A percentile compares a stretch with the other conserved stretches of the same genome.
These are phyloP conservation scores for Tylopilus subfusipes DNA, from an alignment of 768 basidiomycete genomes.

Conservation along the genomic window DNA sequence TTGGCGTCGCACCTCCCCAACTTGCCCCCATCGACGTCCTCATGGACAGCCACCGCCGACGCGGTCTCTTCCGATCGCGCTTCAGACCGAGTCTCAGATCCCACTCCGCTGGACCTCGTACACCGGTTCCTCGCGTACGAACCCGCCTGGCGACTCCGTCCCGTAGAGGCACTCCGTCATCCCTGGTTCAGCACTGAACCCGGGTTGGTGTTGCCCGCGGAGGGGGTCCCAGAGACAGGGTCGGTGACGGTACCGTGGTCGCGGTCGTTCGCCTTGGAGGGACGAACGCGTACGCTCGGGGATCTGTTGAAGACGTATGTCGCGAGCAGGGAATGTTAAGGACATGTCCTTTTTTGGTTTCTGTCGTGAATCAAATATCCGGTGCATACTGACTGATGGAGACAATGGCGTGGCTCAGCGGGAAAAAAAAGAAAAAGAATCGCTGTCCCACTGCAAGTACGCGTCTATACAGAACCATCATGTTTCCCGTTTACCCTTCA, in stretches of 20 bases:
- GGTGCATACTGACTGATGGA: too few species aligned
- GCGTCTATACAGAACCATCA: too few species aligned
- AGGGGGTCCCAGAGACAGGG: too few species aligned
- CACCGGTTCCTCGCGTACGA: constrained; percentile 60
- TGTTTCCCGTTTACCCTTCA: too few species aligned
- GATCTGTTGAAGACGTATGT: constrained; percentile 24
- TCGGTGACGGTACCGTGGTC: background rate
- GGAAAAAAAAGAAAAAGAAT: too few species aligned
- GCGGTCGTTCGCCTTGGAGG: constrained; percentile 21
- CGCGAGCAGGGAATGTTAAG: background rate
- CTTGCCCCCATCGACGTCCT: constrained; percentile 41
- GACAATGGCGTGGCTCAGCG: too few species aligned
- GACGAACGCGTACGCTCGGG: constrained; percentile 17
- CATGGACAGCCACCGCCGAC: background rate
- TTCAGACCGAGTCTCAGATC: background rate
- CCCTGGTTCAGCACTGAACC: constrained; percentile 49
- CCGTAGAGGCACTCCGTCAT: constrained; percentile 48
- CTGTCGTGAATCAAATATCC: too few species aligned
- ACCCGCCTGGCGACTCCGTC: constrained; percentile 46
- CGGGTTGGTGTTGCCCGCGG: constrained; percentile 42
- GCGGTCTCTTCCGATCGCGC: background rate
- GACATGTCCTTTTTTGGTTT: too few species aligned
- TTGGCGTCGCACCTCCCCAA: constrained; percentile 60
- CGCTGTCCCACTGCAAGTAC: too few species aligned
- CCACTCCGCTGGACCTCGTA: constrained; percentile 53